Conservation (phyloP, 2,329 filamentous ascomycete species). For the Drechslera avenae region DNA sequence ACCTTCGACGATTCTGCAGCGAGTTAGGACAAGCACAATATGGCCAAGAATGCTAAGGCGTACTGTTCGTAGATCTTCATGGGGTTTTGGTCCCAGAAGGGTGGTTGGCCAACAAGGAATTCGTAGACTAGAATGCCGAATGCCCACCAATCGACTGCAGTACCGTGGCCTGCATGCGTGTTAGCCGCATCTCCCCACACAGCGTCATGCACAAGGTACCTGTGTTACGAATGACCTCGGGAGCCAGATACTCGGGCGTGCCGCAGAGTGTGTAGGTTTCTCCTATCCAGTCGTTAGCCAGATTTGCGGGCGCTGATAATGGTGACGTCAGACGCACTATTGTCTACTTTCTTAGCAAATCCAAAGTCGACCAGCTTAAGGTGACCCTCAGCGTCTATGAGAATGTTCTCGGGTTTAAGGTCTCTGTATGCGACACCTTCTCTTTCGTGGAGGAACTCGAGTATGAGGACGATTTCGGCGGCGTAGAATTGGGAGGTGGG, state of each 20-base stretch:
- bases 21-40: neutral
- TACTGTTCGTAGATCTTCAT: constrained; percentile 81
- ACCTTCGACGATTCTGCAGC: constrained; percentile 73
- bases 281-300: constrained; percentile 43
- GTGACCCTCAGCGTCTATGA: constrained; percentile 77
- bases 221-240: constrained; percentile 83
- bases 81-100: constrained; percentile 85
- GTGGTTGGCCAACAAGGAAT: constrained; percentile 82
- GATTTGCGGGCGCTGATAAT: no score
- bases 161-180: constrained; percentile 59
- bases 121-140: constrained; percentile 84
- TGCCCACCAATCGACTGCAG: constrained; percentile 86
- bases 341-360: constrained; percentile 78
- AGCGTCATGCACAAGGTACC: constrained; percentile 50
- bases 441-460: constrained; percentile 79
- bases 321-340: constrained; percentile 48
- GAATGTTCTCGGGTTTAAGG: constrained; percentile 80
- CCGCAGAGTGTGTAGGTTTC: constrained; percentile 86
- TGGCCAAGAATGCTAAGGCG: constrained; percentile 4
- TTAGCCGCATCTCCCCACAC: constrained; percentile 20
- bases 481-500: constrained; percentile 79
- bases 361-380: constrained; percentile 85
- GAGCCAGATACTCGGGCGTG: constrained; percentile 82
- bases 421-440: constrained; percentile 83
- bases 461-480: constrained; percentile 80